These are phyloP conservation scores for Blastocystis sp. DNA, from an alignment of 352 stramenopile species.

Conservation along the genomic window DNA sequence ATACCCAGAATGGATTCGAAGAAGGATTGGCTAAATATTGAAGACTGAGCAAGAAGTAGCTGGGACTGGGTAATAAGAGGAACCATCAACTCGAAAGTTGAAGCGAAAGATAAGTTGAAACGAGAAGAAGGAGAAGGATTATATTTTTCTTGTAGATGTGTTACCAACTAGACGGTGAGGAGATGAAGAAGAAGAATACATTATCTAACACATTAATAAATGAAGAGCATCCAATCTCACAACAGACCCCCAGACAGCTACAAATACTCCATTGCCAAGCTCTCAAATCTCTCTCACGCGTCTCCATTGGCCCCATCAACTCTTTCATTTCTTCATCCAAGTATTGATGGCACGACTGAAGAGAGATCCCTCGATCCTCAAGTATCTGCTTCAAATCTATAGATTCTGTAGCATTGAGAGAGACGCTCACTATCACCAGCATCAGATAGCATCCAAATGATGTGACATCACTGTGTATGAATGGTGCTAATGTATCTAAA, in stretches of 20 bases:
- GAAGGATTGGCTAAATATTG: not conserved
- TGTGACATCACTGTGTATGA: not conserved
- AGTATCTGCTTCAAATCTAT: too few species aligned
- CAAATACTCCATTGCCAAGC: not conserved
- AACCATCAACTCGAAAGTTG: not conserved
- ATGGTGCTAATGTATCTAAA: not conserved
- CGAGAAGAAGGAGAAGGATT: too few species aligned
- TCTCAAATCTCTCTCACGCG: not conserved
- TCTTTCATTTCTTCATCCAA: not conserved
- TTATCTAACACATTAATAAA: not conserved
- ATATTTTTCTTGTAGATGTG: too few species aligned
- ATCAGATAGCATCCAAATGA: not conserved
- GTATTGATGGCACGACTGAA: not conserved
- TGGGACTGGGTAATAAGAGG: not conserved
- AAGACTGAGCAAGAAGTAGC: not conserved
- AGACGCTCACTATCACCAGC: not conserved
- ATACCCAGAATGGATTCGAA: not conserved
- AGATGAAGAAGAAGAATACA: not conserved
- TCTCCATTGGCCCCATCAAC: not conserved
- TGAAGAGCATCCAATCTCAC: not conserved
- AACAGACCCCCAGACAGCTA: not conserved
- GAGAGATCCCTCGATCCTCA: too few species aligned
- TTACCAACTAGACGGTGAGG: too few species aligned
- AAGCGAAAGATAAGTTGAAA: not conserved
- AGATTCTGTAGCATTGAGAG: too few species aligned